Percentiles rank a stretch among this genome's conserved stretches.
Conservation (phyloP, 441 rosid genomes). For the Raphanus hybrid region DNA sequence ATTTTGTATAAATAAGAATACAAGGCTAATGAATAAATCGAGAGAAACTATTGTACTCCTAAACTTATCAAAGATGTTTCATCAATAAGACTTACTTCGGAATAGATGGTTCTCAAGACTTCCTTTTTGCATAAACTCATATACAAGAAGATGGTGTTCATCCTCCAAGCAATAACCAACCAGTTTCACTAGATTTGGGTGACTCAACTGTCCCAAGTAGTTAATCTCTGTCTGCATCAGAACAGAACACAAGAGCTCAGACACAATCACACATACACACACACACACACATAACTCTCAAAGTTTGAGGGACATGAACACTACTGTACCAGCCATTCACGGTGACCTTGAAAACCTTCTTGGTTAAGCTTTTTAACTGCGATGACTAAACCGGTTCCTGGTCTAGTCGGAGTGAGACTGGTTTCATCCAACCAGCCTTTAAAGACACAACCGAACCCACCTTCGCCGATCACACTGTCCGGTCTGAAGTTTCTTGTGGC, state of each 20-base stretch:
- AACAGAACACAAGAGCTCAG: slow-evolving; percentile 14
- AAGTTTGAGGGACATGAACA: not conserved
- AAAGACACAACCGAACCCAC: slow-evolving; percentile 90
- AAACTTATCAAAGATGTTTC: not conserved
- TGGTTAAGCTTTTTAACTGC: slow-evolving; percentile 86
- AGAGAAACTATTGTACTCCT: not conserved
- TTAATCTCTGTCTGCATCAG: slow-evolving; percentile 76
- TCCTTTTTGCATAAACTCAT: slow-evolving; percentile 91
- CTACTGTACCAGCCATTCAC: slow-evolving; percentile 81
- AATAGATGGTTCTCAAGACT: slow-evolving; percentile 89
- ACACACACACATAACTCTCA: not conserved
- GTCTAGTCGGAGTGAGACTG: slow-evolving; percentile 58
- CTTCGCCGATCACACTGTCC: slow-evolving; percentile 90
- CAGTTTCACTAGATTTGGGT: slow-evolving; percentile 82
- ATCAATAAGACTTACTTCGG: slow-evolving; percentile 59
- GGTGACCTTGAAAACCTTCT: slow-evolving; percentile 86
- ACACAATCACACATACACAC: not conserved
- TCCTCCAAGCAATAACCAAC: slow-evolving; percentile 86
- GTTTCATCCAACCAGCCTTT: slow-evolving; percentile 95
- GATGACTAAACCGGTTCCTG: slow-evolving; percentile 83
- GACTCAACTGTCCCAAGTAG: slow-evolving; percentile 73
- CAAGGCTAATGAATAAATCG: not conserved
- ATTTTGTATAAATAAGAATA: not conserved
- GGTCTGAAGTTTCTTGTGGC: slow-evolving; percentile 94
- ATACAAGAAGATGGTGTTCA: slow-evolving; percentile 78